These are phyloP conservation scores for Microbotryum scabiosae DNA, from an alignment of 1,284 basidiomycete species.

Conservation along the genomic window DNA sequence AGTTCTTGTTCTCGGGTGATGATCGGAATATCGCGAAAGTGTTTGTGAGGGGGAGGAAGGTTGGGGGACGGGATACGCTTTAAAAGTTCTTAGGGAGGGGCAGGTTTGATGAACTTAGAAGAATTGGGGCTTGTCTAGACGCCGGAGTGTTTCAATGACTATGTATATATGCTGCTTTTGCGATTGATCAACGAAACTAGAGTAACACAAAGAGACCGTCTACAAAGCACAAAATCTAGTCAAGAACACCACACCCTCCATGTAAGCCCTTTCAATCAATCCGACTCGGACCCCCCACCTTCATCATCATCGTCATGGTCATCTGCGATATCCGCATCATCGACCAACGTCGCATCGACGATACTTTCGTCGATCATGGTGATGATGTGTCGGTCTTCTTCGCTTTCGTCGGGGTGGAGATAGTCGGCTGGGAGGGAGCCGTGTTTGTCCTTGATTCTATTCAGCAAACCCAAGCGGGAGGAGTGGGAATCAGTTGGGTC, in stretches of 20 bases:
- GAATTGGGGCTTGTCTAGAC: too few relatives aligned
- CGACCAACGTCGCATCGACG: constrained; percentile 37
- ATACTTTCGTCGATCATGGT: constrained; percentile 48
- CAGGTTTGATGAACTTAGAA: too few relatives aligned
- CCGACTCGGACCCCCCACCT: constrained; percentile 40
- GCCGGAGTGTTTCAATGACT: too few relatives aligned
- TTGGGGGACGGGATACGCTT: constrained; percentile 53
- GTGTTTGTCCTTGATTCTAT: constrained; percentile 64
- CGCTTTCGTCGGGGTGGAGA: constrained; percentile 48
- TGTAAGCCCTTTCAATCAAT: constrained; percentile 21
- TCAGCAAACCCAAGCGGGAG: too few relatives aligned
- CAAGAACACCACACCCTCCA: too few relatives aligned
- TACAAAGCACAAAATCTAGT: too few relatives aligned
- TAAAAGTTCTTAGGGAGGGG: too few relatives aligned
- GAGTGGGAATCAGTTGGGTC: background rate
- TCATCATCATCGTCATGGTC: constrained; percentile 41
- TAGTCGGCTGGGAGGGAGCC: constrained; percentile 54
- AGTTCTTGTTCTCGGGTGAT: constrained; percentile 67
- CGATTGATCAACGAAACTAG: too few relatives aligned
- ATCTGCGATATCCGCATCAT: constrained; percentile 39
- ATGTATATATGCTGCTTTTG: too few relatives aligned
- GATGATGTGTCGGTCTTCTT: constrained; percentile 43
- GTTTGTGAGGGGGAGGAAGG: constrained; percentile 68
- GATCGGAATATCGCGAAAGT: constrained; percentile 77
- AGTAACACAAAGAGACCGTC: too few relatives aligned